Evolutionary conservation across 1,284 basidiomycete species (phyloP).

Genomic region (Pholiota adiposa): DNA sequence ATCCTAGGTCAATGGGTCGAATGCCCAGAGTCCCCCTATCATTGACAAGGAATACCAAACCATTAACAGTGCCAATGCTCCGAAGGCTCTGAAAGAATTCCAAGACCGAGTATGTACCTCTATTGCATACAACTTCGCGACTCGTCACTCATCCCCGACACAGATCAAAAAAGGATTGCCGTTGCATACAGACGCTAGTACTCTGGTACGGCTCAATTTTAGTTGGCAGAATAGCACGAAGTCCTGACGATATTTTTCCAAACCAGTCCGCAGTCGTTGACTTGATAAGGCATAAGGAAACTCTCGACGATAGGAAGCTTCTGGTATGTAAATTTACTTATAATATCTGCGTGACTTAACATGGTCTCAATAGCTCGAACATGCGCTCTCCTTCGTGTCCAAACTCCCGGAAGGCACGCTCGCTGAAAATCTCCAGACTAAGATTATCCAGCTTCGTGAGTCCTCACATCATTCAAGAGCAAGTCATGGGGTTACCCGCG

Average conservation of each 20-base stretch:
- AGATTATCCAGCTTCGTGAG: conserved; percentile 62
- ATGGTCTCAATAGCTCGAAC: conserved; percentile 59
- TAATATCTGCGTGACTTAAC: not conserved
- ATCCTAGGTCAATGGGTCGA: conserved; percentile 10
- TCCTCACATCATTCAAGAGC: conserved; percentile 19
- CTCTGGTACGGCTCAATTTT: conserved; percentile 39
- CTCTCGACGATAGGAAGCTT: conserved; percentile 64
- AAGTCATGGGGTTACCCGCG: not conserved
- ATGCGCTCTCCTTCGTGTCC: conserved; percentile 65
- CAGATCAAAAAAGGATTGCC: conserved; percentile 52
- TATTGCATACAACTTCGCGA: not conserved
- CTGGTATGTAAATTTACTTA: conserved; percentile 31
- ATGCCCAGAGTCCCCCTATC: conserved; percentile 2
- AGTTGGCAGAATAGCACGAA: not conserved
- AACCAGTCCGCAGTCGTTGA: conserved; percentile 59
- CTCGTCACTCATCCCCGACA: not conserved
- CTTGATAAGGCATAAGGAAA: conserved; percentile 55
- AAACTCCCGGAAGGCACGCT: conserved; percentile 56
- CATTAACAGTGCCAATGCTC: conserved; percentile 20
- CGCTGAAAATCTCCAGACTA: conserved; percentile 51
- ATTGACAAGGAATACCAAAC: conserved; percentile 23
- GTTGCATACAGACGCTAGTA: conserved; percentile 41
- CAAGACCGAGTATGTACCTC: conserved; percentile 45
- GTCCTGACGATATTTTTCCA: conserved; percentile 9
- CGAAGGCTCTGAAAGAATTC: conserved; percentile 47